phyloP scores from a whole-genome alignment of 164 flowering plant species.

The Chimonanthus salicifolius region DNA sequence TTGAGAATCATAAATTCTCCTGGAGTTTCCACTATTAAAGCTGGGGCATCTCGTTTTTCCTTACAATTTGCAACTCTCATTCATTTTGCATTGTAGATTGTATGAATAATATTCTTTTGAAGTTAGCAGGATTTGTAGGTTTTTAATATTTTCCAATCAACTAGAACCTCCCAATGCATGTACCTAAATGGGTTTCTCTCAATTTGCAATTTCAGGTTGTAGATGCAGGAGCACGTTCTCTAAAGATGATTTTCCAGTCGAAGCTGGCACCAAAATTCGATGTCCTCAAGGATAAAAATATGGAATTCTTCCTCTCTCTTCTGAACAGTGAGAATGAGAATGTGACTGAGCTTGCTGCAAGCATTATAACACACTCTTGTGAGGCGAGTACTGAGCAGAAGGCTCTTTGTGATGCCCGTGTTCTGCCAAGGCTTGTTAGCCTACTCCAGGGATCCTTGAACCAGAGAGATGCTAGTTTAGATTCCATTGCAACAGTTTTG shows the following conservation, averaged over 20 bases:
- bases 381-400: slow-evolving; percentile 64
- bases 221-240: slow-evolving; percentile 91
- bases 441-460: slow-evolving; percentile 69
- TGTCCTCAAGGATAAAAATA: slow-evolving; percentile 44
- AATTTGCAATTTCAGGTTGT: slow-evolving; percentile 51
- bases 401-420: slow-evolving; percentile 63
- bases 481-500: slow-evolving; percentile 61
- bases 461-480: slow-evolving; percentile 84
- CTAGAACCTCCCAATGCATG: neutral
- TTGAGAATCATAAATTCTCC: too few relatives aligned
- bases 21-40: too few relatives aligned
- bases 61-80: too few relatives aligned
- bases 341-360: slow-evolving; percentile 81
- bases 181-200: slow-evolving; percentile 8
- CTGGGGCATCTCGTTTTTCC: too few relatives aligned
- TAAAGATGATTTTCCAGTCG: slow-evolving; percentile 85
- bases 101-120: too few relatives aligned
- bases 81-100: too few relatives aligned
- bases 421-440: slow-evolving; percentile 43
- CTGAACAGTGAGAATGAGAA: slow-evolving; percentile 74
- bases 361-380: slow-evolving; percentile 85
- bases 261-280: slow-evolving; percentile 83
- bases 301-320: slow-evolving; percentile 63
- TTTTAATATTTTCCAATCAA: too few relatives aligned
- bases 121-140: too few relatives aligned